Evolutionary conservation across 352 stramenopile genomes (phyloP).

Genomic region (Phytopythium montanum): DNA sequence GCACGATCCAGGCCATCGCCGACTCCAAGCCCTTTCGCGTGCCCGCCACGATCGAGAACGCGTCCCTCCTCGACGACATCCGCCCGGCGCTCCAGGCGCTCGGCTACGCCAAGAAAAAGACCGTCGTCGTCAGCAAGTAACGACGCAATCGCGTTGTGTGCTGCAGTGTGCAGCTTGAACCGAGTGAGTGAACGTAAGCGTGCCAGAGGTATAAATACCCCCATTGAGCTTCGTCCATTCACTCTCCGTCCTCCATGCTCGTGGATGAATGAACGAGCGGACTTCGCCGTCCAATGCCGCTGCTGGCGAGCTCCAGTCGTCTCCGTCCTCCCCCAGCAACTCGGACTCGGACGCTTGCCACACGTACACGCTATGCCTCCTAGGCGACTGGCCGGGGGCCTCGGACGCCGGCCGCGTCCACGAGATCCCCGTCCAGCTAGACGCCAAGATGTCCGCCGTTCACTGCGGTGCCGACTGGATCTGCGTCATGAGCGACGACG

Average conservation of each 20-base stretch:
- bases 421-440: conserved; percentile 39
- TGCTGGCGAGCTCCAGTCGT: neutral
- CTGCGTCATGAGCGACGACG: conserved; percentile 41
- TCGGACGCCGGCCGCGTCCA: conserved; percentile 16
- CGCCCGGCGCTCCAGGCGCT: conserved; percentile 23
- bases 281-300: neutral
- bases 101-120: conserved; percentile 24
- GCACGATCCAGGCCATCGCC: conserved; percentile 36
- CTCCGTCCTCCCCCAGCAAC: neutral
- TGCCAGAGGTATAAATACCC: too few relatives aligned
- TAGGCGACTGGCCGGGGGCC: conserved; percentile 33
- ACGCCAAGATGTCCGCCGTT: conserved; percentile 38
- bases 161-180: neutral
- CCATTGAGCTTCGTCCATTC: too few relatives aligned
- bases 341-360: conserved; percentile 8
- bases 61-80: conserved; percentile 22
- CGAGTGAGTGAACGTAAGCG: too few relatives aligned
- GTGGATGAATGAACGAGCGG: conserved; percentile 3
- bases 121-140: conserved; percentile 12
- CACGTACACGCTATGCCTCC: conserved; percentile 50
- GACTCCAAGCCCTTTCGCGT: conserved; percentile 28
- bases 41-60: conserved; percentile 42
- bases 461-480: conserved; percentile 49
- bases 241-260: neutral
- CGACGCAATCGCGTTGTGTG: conserved; percentile 23